phyloP scores from a whole-genome alignment of 2,329 filamentous ascomycete species.

The Alternaria sp. region DNA sequence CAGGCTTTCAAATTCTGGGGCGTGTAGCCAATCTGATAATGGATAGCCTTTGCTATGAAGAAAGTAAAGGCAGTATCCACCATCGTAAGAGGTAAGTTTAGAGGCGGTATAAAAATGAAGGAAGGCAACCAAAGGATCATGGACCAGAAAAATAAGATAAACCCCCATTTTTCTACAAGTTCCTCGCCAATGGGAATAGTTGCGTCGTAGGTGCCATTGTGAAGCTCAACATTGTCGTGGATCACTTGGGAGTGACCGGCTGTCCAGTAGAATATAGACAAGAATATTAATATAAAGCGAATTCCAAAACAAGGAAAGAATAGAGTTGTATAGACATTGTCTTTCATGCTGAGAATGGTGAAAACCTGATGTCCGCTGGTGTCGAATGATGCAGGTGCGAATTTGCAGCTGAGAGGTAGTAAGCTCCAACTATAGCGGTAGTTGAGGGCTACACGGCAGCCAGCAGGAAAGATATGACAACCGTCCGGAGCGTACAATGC shows the following conservation, averaged over 20 bases:
- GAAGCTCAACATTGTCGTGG: slow-evolving; percentile 16
- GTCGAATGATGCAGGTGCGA: not conserved
- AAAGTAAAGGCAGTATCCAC: slow-evolving; percentile 17
- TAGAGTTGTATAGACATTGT: not conserved
- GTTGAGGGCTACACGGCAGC: not conserved
- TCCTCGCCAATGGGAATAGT: slow-evolving; percentile 16
- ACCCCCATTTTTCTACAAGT: slow-evolving; percentile 20
- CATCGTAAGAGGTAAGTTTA: slow-evolving; percentile 18
- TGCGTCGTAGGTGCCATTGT: slow-evolving; percentile 21
- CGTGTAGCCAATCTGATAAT: slow-evolving; percentile 19
- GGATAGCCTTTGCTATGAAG: slow-evolving; percentile 11
- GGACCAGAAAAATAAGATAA: slow-evolving; percentile 11
- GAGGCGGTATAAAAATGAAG: slow-evolving; percentile 11
- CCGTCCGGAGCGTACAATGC: not conserved
- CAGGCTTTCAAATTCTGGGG: slow-evolving; percentile 16
- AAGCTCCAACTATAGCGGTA: not conserved
- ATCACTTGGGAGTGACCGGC: slow-evolving; percentile 15
- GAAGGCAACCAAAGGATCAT: slow-evolving; percentile 10
- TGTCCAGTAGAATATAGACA: slow-evolving; percentile 12
- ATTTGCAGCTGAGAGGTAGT: not conserved
- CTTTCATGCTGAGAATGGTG: not conserved
- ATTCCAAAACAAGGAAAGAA: not conserved
- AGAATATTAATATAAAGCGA: slow-evolving; percentile 15
- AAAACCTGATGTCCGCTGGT: not conserved
- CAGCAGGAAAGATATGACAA: not conserved